Conservation (phyloP, 306 rosid genomes). For the Trifolium dubium region DNA sequence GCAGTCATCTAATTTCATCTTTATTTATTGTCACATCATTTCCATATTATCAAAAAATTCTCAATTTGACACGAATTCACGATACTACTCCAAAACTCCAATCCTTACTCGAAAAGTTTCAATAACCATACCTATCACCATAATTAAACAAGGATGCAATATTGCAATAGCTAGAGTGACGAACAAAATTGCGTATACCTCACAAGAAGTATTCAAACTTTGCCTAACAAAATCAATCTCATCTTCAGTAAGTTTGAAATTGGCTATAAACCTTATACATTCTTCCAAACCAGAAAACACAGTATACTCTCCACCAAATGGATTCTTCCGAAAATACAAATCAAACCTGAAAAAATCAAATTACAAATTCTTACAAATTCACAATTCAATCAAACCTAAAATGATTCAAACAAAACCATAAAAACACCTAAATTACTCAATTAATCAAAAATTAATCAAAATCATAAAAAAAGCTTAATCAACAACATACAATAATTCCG, state of each 20-base stretch:
- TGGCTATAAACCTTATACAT: conserved; percentile 87
- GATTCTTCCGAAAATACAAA: conserved; percentile 94
- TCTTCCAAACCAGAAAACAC: conserved; percentile 96
- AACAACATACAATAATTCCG: conserved; percentile 10
- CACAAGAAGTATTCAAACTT: conserved; percentile 74
- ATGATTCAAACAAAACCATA: conserved; percentile 4
- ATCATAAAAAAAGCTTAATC: background rate
- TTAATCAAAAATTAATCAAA: conserved; percentile 7
- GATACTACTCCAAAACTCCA: conserved; percentile 1
- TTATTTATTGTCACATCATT: conserved; percentile 24
- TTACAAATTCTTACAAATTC: conserved; percentile 21
- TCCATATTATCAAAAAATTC: background rate
- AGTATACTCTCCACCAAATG: conserved; percentile 97
- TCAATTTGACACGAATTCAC: conserved; percentile 11
- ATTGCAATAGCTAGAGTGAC: background rate
- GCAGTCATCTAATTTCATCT: conserved; percentile 15
- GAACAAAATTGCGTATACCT: conserved; percentile 57
- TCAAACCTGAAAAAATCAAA: conserved; percentile 78
- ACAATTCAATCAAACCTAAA: conserved; percentile 13
- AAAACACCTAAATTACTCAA: conserved; percentile 10
- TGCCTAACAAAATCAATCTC: conserved; percentile 76
- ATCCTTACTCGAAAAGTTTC: background rate
- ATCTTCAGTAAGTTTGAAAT: conserved; percentile 79
- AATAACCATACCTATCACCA: conserved; percentile 14
- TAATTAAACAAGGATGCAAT: background rate